phyloP scores from a whole-genome alignment of 2,329 filamentous ascomycete species.

The Periconia macrospinosa region DNA sequence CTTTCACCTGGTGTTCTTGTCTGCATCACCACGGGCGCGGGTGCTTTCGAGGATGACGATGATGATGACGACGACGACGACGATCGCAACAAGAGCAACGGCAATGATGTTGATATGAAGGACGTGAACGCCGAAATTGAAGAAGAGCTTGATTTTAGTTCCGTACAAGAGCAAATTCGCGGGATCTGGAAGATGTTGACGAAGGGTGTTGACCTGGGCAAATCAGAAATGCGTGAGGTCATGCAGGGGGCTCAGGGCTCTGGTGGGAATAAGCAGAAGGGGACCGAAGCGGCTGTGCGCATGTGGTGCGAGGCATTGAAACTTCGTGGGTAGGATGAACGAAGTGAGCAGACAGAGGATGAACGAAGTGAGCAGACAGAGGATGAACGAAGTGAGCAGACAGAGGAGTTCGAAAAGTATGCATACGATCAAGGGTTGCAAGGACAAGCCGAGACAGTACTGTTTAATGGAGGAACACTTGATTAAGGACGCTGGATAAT shows the following conservation, averaged over 20 bases:
- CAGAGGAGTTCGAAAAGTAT: too few species aligned
- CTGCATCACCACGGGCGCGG: constrained; percentile 24
- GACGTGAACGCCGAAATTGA: constrained; percentile 4
- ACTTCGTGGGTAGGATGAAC: constrained; percentile 17
- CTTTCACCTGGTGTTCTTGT: constrained; percentile 32
- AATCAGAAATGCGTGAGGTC: constrained; percentile 26
- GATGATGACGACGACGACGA: constrained; percentile 1
- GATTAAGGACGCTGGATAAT: too few species aligned
- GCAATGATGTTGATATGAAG: background rate
- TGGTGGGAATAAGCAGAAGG: constrained; percentile 5
- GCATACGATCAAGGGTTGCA: too few species aligned
- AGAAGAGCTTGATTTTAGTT: constrained; percentile 22
- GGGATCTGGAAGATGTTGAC: constrained; percentile 29
- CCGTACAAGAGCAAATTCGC: constrained; percentile 25
- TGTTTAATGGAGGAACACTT: too few species aligned
- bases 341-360: background rate
- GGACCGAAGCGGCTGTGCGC: constrained; percentile 25
- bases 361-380: background rate
- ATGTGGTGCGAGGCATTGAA: constrained; percentile 40
- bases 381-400: background rate
- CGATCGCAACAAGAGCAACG: background rate
- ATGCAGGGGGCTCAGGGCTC: constrained; percentile 23
- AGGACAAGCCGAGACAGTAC: too few species aligned
- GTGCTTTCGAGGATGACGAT: constrained; percentile 7
- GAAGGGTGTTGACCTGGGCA: constrained; percentile 24